These are phyloP conservation scores for Venturiaceae sp. DNA, from an alignment of 2,329 filamentous ascomycete species.

Conservation along the genomic window DNA sequence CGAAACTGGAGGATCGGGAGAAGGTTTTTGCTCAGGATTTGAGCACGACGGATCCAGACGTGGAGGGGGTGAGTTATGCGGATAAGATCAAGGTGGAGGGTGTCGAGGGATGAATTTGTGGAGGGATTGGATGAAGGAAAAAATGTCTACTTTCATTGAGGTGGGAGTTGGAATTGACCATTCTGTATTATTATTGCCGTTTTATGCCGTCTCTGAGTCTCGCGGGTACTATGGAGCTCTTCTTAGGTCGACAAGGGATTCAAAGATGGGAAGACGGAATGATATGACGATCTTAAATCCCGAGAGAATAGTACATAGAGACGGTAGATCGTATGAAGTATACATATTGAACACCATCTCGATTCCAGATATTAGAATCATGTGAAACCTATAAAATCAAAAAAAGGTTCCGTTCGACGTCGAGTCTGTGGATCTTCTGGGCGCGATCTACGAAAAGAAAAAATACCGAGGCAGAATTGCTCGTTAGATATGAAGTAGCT, in stretches of 20 bases:
- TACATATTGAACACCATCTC: no score
- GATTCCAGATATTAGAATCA: no score
- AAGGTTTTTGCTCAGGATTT: constrained; percentile 10
- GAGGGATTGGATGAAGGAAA: neutral
- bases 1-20: neutral
- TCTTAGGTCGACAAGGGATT: neutral
- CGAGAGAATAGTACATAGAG: neutral
- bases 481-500: no score
- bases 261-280: neutral
- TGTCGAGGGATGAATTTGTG: neutral
- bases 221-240: neutral
- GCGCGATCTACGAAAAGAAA: no score
- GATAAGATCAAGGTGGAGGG: constrained; percentile 8
- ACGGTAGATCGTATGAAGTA: neutral
- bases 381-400: no score
- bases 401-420: no score
- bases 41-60: constrained; percentile 9
- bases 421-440: no score
- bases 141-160: neutral
- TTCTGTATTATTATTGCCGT: neutral
- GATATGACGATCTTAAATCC: neutral
- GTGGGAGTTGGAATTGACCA: neutral
- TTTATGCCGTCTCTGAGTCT: neutral
- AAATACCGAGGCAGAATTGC: no score
- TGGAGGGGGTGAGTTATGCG: constrained; percentile 6